Conservation (phyloP, 805 yeast genomes). For the Citeromyces nyonsensis region DNA sequence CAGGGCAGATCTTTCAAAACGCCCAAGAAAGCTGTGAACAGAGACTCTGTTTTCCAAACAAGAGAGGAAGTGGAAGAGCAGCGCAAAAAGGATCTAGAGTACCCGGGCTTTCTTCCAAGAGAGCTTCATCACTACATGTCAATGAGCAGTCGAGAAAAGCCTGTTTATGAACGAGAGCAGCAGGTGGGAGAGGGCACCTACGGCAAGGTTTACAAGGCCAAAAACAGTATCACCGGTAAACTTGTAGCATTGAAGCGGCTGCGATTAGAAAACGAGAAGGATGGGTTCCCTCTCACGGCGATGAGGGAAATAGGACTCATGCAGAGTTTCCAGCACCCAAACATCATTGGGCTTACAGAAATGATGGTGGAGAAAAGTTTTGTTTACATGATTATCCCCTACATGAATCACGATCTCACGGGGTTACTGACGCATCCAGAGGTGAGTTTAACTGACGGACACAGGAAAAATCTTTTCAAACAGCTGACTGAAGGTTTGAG, state of each 20-base stretch:
- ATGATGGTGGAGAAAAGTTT: constrained; percentile 74
- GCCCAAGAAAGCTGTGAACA: background rate
- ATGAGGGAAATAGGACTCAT: constrained; percentile 78
- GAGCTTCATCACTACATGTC: constrained; percentile 4
- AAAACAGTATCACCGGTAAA: constrained; percentile 48
- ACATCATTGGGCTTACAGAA: constrained; percentile 70
- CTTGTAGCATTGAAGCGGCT: constrained; percentile 79
- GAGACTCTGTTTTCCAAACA: constrained; percentile 1
- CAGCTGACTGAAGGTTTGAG: constrained; percentile 56
- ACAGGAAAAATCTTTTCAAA: constrained; percentile 48
- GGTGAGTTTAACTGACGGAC: constrained; percentile 42
- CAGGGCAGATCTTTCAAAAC: background rate
- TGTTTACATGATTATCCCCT: constrained; percentile 84
- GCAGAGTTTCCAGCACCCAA: constrained; percentile 70
- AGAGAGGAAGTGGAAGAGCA: too few relatives aligned
- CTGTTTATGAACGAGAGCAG: constrained; percentile 49
- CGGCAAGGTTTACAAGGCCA: constrained; percentile 89
- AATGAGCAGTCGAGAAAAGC: constrained; percentile 13
- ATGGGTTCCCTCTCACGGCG: constrained; percentile 94
- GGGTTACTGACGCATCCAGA: constrained; percentile 74
- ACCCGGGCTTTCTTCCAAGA: background rate
- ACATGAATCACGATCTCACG: constrained; percentile 85
- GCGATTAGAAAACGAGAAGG: constrained; percentile 75
- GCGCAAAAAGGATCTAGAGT: background rate
- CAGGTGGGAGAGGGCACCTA: constrained; percentile 99